Evolutionary conservation across 2,329 filamentous ascomycete genomes (phyloP).

Genomic region (Davidsoniella neocaledoniae): DNA sequence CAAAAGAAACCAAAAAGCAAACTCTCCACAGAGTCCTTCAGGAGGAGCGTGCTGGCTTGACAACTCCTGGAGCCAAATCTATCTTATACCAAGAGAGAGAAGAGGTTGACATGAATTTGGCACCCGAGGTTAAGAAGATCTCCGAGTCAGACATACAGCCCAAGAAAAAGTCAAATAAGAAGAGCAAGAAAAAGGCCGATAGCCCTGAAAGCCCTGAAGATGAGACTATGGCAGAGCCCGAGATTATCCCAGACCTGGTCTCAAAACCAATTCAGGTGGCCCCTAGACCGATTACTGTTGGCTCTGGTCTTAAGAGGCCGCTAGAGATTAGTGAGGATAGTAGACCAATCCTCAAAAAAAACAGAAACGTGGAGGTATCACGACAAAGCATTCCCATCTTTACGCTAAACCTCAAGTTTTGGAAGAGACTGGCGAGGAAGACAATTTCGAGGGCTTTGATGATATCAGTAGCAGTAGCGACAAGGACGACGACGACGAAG

Average conservation of each 20-base stretch:
- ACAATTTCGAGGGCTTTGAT: slow-evolving; percentile 29
- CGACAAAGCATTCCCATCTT: slow-evolving; percentile 33
- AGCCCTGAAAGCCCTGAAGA: background rate
- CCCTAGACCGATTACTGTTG: slow-evolving; percentile 25
- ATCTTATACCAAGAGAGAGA: slow-evolving; percentile 32
- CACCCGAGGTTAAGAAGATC: slow-evolving; percentile 6
- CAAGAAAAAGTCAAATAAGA: slow-evolving; percentile 17
- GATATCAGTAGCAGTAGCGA: slow-evolving; percentile 40
- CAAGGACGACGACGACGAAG: slow-evolving; percentile 16
- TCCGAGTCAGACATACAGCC: slow-evolving; percentile 18
- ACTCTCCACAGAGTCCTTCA: slow-evolving; percentile 44
- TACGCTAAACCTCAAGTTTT: slow-evolving; percentile 24
- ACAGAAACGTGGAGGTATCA: slow-evolving; percentile 51
- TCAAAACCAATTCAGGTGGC: slow-evolving; percentile 3
- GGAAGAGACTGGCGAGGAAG: slow-evolving; percentile 24
- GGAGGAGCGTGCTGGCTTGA: slow-evolving; percentile 48
- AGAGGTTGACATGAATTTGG: slow-evolving; percentile 7
- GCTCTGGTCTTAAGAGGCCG: slow-evolving; percentile 74
- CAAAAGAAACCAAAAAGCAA: slow-evolving; percentile 54
- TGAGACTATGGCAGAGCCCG: slow-evolving; percentile 3
- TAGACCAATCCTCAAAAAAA: slow-evolving; percentile 69
- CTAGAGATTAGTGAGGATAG: slow-evolving; percentile 66
- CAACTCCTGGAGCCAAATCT: slow-evolving; percentile 31
- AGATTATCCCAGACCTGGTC: background rate
- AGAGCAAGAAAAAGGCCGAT: slow-evolving; percentile 15